phyloP scores from a whole-genome alignment of 805 yeast species.

The Wickerhamiella musiphila region DNA sequence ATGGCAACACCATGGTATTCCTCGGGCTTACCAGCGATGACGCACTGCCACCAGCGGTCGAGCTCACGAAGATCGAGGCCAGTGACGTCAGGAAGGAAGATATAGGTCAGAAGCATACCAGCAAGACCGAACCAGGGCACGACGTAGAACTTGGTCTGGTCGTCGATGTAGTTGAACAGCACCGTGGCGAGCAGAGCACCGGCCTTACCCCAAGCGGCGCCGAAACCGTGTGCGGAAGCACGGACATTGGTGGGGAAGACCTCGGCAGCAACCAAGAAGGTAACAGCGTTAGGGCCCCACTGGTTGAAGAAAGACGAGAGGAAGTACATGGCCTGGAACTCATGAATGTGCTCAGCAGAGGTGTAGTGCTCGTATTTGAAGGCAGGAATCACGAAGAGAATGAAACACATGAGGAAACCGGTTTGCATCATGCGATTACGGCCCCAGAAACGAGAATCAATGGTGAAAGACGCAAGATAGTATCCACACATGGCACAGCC shows the following conservation, averaged over 20 bases:
- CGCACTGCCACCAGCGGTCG: slow-evolving; percentile 23
- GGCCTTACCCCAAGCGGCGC: slow-evolving; percentile 48
- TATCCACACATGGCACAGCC: slow-evolving; percentile 71
- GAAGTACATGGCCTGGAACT: slow-evolving; percentile 39
- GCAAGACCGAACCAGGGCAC: slow-evolving; percentile 26
- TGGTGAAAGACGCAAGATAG: slow-evolving; percentile 37
- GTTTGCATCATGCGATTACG: slow-evolving; percentile 39
- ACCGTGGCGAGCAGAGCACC: slow-evolving; percentile 44
- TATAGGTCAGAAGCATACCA: slow-evolving; percentile 21
- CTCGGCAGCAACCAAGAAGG: slow-evolving; percentile 49
- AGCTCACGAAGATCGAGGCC: slow-evolving; percentile 24
- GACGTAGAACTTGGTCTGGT: slow-evolving; percentile 21
- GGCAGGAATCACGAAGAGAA: slow-evolving; percentile 38
- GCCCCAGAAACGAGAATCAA: slow-evolving; percentile 34
- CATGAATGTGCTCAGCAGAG: slow-evolving; percentile 14
- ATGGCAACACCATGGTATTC: slow-evolving; percentile 26
- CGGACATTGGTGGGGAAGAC: slow-evolving; percentile 48
- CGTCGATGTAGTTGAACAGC: slow-evolving; percentile 22
- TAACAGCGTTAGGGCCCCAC: slow-evolving; percentile 49
- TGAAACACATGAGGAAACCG: slow-evolving; percentile 40
- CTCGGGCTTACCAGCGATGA: slow-evolving; percentile 20
- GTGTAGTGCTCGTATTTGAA: slow-evolving; percentile 37
- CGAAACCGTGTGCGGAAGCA: slow-evolving; percentile 49
- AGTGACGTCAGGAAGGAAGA: slow-evolving; percentile 24
- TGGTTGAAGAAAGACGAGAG: slow-evolving; percentile 47